Percentiles rank a stretch among this genome's conserved stretches.
phyloP scores from a whole-genome alignment of 257 asterid species.

The Craterostigma plantagineum region DNA sequence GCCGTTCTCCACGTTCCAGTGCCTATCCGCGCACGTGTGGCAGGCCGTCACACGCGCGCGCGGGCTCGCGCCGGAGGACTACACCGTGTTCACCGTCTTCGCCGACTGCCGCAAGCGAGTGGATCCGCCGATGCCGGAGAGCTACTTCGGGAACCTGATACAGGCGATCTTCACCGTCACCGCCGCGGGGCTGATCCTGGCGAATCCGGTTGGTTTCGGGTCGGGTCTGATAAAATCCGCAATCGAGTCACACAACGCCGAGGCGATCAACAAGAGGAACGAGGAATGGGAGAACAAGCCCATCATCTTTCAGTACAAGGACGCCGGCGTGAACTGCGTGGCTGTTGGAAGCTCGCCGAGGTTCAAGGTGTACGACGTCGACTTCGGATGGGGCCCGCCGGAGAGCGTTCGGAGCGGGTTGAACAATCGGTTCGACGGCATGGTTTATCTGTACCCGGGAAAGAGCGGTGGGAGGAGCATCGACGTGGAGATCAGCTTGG shows the following conservation, averaged over 20 bases:
- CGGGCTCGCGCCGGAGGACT: constrained; percentile 52
- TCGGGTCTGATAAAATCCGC: constrained; percentile 63
- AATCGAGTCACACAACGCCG: constrained; percentile 49
- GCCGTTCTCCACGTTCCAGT: constrained; percentile 74
- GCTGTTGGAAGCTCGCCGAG: constrained; percentile 97
- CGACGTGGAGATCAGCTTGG: constrained; percentile 91
- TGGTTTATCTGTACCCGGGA: constrained; percentile 84
- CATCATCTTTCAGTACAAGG: constrained; percentile 65
- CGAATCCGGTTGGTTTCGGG: constrained; percentile 42
- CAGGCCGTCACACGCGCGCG: constrained; percentile 81
- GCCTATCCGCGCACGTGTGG: constrained; percentile 93
- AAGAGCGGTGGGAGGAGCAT: constrained; percentile 86
- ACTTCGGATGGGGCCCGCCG: constrained; percentile 85
- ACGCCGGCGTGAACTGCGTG: constrained; percentile 88
- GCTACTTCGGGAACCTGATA: constrained; percentile 88
- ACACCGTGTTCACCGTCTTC: constrained; percentile 90
- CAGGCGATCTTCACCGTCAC: constrained; percentile 94
- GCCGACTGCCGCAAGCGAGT: constrained; percentile 81
- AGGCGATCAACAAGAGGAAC: constrained; percentile 45
- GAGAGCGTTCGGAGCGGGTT: constrained; percentile 87
- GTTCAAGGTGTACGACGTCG: constrained; percentile 85
- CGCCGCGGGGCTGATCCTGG: constrained; percentile 47
- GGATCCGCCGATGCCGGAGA: constrained; percentile 86
- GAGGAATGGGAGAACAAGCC: constrained; percentile 85
- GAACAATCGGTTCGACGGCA: constrained; percentile 90